Conservation (phyloP, 306 rosid genomes). For the Canavalia ensiformis region DNA sequence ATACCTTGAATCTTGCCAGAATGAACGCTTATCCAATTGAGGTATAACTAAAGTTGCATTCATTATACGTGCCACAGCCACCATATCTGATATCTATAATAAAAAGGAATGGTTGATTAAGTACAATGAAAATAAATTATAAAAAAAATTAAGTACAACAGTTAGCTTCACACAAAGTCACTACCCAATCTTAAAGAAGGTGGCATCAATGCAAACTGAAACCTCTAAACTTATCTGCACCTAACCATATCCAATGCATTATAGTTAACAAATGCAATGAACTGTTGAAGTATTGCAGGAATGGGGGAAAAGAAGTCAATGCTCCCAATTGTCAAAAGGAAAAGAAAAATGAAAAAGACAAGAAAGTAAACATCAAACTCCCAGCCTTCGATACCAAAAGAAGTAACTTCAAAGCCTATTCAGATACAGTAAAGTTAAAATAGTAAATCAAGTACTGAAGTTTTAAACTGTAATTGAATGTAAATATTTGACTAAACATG, state of each 20-base stretch:
- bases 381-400: conserved; percentile 19
- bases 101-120: conserved; percentile 42
- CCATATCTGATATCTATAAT: conserved; percentile 90
- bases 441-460: conserved; percentile 11
- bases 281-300: conserved; percentile 13
- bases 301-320: not conserved
- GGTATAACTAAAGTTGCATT: conserved; percentile 94
- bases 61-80: conserved; percentile 89
- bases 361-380: conserved; percentile 21
- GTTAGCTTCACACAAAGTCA: conserved; percentile 38
- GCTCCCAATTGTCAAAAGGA: conserved; percentile 28
- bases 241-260: conserved; percentile 33
- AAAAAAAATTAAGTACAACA: not conserved
- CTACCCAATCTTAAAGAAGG: conserved; percentile 39
- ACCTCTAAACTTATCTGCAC: not conserved
- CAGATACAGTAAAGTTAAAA: conserved; percentile 21
- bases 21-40: conserved; percentile 88
- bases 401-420: conserved; percentile 20
- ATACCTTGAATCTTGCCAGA: conserved; percentile 94
- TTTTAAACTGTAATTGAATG: conserved; percentile 27
- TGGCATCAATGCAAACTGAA: conserved; percentile 38
- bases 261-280: conserved; percentile 27
- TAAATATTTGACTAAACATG: not conserved
- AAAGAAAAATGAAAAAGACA: not conserved
- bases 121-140: not conserved